These are phyloP conservation scores for Fragilariopsis cylindrus DNA, from an alignment of 108 stramenopile genomes.

Conservation along the genomic window DNA sequence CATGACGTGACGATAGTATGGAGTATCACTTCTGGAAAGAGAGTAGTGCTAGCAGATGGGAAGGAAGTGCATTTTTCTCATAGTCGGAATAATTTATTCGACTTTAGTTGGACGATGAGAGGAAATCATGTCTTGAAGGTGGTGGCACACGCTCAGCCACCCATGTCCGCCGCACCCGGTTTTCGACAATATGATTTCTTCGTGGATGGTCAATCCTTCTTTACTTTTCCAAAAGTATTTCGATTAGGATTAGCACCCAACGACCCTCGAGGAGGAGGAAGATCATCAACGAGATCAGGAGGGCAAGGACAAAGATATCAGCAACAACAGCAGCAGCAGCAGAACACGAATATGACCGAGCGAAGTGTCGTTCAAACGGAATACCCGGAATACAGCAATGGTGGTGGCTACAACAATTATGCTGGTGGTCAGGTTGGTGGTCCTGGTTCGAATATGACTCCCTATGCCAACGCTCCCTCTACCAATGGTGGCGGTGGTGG, in stretches of 20 bases:
- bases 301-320: background rate
- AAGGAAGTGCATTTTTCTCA: constrained; percentile 79
- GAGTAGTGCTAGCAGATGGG: constrained; percentile 74
- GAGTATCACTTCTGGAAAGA: constrained; percentile 85
- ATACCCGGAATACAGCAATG: background rate
- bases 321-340: constrained; percentile 3
- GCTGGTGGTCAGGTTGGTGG: background rate
- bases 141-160: constrained; percentile 81
- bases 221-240: constrained; percentile 87
- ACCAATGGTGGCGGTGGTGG: constrained; percentile 6
- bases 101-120: constrained; percentile 84
- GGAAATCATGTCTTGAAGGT: constrained; percentile 91
- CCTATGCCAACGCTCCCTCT: constrained; percentile 3
- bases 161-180: constrained; percentile 72
- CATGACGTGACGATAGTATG: constrained; percentile 90
- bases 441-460: background rate
- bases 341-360: background rate
- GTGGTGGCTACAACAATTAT: background rate
- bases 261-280: constrained; percentile 31
- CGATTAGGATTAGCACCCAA: constrained; percentile 66
- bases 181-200: constrained; percentile 92
- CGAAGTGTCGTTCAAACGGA: background rate
- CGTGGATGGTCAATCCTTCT: constrained; percentile 87
- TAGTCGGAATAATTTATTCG: constrained; percentile 68
- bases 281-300: constrained; percentile 10